Evolutionary conservation across 2,329 filamentous ascomycete genomes (phyloP).

Genomic region (Dothistroma septosporum): DNA sequence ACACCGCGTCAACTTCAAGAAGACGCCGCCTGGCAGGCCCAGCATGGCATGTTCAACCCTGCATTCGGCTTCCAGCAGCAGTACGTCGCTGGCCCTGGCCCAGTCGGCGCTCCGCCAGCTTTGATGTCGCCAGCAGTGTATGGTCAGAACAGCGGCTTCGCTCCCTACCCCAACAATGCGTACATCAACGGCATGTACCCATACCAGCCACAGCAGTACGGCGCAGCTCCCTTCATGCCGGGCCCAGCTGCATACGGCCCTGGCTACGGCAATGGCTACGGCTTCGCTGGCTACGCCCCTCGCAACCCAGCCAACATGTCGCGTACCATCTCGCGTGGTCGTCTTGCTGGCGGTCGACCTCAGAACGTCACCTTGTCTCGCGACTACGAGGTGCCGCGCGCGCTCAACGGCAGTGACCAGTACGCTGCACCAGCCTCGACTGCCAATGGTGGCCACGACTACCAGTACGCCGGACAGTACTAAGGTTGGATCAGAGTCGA

Average conservation of each 20-base stretch:
- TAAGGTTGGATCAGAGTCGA: background rate
- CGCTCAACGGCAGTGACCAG: background rate
- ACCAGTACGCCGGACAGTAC: conserved; percentile 2
- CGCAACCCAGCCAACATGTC: conserved; percentile 19
- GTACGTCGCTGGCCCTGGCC: conserved; percentile 6
- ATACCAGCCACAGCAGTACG: background rate
- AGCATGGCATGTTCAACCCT: background rate
- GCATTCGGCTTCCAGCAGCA: conserved; percentile 4
- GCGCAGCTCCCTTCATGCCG: background rate
- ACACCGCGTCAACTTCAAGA: conserved; percentile 48
- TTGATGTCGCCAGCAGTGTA: background rate
- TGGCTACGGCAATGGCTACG: conserved; percentile 5
- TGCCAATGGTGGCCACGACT: conserved; percentile 2
- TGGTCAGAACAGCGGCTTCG: background rate
- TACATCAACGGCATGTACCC: background rate
- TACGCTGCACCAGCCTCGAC: background rate
- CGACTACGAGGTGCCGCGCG: conserved; percentile 1
- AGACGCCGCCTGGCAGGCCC: conserved; percentile 22
- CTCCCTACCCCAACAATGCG: background rate
- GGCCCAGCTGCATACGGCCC: background rate
- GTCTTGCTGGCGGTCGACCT: conserved; percentile 19
- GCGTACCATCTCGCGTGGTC: conserved; percentile 20
- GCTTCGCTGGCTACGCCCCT: background rate
- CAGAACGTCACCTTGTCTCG: conserved; percentile 16
- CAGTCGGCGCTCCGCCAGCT: conserved; percentile 4